These are phyloP conservation scores for Aspergillus fructus DNA, from an alignment of 2,329 filamentous ascomycete genomes.

Conservation along the genomic window DNA sequence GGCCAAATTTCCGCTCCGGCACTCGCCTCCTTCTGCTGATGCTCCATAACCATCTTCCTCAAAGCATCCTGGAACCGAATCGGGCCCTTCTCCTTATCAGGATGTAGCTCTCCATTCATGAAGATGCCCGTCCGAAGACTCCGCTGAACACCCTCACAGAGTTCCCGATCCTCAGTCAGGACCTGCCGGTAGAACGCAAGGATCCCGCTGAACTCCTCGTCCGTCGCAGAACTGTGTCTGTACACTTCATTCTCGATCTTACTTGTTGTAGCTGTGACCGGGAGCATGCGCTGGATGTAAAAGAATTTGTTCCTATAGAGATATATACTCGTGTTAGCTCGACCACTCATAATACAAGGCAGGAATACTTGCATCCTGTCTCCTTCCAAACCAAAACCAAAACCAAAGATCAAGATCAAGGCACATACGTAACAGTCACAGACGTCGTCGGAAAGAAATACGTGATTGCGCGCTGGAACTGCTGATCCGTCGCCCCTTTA, in stretches of 20 bases:
- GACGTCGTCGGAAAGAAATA: constrained; percentile 39
- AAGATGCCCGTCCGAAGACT: constrained; percentile 63
- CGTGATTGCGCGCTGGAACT: constrained; percentile 40
- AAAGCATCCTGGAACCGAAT: constrained; percentile 55
- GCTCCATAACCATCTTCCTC: constrained; percentile 48
- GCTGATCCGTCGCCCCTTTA: constrained; percentile 48
- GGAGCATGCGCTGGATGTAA: constrained; percentile 63
- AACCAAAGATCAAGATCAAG: no score
- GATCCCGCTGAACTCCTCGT: constrained; percentile 58
- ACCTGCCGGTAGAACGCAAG: constrained; percentile 62
- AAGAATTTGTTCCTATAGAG: constrained; percentile 53
- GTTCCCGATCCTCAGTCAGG: constrained; percentile 62
- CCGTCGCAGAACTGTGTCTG: constrained; percentile 57
- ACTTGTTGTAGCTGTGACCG: constrained; percentile 50
- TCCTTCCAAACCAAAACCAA: no score
- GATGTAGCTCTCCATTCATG: constrained; percentile 62
- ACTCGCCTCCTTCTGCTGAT: constrained; percentile 42
- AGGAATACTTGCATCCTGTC: no score
- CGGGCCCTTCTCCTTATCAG: constrained; percentile 54
- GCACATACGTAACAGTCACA: constrained; percentile 39
- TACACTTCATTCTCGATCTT: constrained; percentile 64
- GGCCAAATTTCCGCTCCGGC: constrained; percentile 53
- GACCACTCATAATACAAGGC: no score
- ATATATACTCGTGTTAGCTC: no score
- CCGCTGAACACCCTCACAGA: constrained; percentile 58